These are phyloP conservation scores for Ophiocordyceps camponoti-saundersi DNA, from an alignment of 2,329 filamentous ascomycete genomes.

Conservation along the genomic window DNA sequence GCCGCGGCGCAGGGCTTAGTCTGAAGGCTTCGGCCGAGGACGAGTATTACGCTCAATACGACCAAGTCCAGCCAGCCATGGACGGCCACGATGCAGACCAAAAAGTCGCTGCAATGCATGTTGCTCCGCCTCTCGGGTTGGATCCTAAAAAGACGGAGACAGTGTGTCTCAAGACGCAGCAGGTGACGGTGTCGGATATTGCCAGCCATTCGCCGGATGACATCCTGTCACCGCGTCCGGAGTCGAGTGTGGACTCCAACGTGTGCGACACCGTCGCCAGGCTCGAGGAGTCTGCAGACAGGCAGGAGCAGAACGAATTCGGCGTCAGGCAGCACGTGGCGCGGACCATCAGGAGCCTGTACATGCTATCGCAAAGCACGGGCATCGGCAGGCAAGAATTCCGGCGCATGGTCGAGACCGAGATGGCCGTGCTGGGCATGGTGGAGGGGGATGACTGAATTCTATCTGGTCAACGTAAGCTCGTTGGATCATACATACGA, in stretches of 20 bases:
- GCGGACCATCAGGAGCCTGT: slow-evolving; percentile 62
- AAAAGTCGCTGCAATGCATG: slow-evolving; percentile 20
- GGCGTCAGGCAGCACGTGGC: slow-evolving; percentile 67
- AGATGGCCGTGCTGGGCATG: slow-evolving; percentile 53
- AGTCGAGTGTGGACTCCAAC: slow-evolving; percentile 39
- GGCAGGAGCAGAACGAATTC: slow-evolving; percentile 47
- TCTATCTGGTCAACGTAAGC: not conserved
- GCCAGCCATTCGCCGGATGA: slow-evolving; percentile 7
- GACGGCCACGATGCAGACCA: slow-evolving; percentile 72
- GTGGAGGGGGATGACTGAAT: slow-evolving; percentile 37
- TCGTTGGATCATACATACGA: not conserved
- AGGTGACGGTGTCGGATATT: no score
- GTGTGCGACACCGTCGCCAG: slow-evolving; percentile 42
- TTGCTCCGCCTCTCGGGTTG: slow-evolving; percentile 16
- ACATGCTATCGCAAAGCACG: slow-evolving; percentile 48
- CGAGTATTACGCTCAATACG: slow-evolving; percentile 63
- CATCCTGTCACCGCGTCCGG: slow-evolving; percentile 39
- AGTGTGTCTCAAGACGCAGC: no score
- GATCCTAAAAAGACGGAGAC: no score
- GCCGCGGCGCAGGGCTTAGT: slow-evolving; percentile 35
- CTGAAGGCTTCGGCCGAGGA: slow-evolving; percentile 32
- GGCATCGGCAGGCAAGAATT: slow-evolving; percentile 65
- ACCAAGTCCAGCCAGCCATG: slow-evolving; percentile 62
- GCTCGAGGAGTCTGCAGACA: slow-evolving; percentile 37
- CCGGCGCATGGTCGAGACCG: slow-evolving; percentile 50